phyloP scores from a whole-genome alignment of 2,329 filamentous ascomycete species.

The Phoma sp. region DNA sequence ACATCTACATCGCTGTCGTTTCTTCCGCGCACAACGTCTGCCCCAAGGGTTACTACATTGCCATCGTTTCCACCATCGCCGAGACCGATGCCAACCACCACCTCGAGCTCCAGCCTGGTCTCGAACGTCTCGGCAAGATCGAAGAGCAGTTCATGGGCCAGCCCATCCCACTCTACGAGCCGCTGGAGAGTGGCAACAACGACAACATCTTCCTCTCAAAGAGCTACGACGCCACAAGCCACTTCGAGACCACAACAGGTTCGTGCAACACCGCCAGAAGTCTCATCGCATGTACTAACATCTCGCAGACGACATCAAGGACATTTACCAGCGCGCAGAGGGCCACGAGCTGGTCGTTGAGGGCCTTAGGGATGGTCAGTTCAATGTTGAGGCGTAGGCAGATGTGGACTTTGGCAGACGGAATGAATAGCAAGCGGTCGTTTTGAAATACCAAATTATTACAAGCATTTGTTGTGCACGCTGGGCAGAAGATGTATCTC shows the following conservation, averaged over 20 bases:
- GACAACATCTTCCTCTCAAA: slow-evolving; percentile 98
- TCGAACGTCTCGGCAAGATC: slow-evolving; percentile 89
- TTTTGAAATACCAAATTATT: slow-evolving; percentile 19
- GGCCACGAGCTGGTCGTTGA: slow-evolving; percentile 89
- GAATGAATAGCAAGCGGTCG: slow-evolving; percentile 19
- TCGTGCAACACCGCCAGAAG: slow-evolving; percentile 28
- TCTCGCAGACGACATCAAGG: slow-evolving; percentile 84
- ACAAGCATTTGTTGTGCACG: neutral
- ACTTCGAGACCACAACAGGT: slow-evolving; percentile 90
- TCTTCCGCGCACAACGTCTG: slow-evolving; percentile 97
- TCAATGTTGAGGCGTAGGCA: slow-evolving; percentile 66
- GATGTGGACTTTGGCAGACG: neutral
- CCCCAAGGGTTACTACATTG: slow-evolving; percentile 98
- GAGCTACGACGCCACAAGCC: slow-evolving; percentile 97
- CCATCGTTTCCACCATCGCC: slow-evolving; percentile 96
- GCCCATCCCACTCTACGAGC: slow-evolving; percentile 93
- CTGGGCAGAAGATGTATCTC: neutral
- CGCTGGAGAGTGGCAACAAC: slow-evolving; percentile 78
- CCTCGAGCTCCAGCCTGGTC: slow-evolving; percentile 88
- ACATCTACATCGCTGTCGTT: slow-evolving; percentile 96
- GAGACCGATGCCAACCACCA: slow-evolving; percentile 93
- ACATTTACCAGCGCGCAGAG: slow-evolving; percentile 85
- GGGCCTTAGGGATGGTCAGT: slow-evolving; percentile 78
- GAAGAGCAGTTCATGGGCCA: slow-evolving; percentile 97
- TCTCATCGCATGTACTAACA: slow-evolving; percentile 15